Conservation (phyloP, 768 basidiomycete species). For the Tremella yokohamensis region DNA sequence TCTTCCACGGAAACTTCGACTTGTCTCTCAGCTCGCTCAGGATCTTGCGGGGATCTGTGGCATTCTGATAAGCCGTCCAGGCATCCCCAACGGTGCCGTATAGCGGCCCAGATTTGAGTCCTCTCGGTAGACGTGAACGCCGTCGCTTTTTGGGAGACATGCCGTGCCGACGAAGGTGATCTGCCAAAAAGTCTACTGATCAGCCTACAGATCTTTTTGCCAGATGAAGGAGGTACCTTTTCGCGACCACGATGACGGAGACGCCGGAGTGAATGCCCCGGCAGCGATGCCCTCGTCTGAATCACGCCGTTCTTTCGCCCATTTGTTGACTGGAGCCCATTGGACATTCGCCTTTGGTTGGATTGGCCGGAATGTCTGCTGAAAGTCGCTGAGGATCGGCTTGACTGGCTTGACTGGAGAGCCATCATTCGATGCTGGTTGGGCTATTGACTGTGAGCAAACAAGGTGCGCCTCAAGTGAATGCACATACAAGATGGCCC, state of each 20-base stretch:
- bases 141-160: not conserved
- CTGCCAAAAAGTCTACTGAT: conserved; percentile 24
- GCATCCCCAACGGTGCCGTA: conserved; percentile 35
- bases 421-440: not conserved
- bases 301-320: conserved; percentile 11
- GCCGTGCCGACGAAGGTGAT: conserved; percentile 23
- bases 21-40: conserved; percentile 64
- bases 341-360: conserved; percentile 30
- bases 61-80: conserved; percentile 57
- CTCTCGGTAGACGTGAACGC: conserved; percentile 18
- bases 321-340: conserved; percentile 39
- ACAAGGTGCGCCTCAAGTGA: not conserved
- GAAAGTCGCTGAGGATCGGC: conserved; percentile 32
- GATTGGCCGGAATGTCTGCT: conserved; percentile 35
- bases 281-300: not conserved
- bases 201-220: not conserved
- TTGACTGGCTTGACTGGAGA: not conserved
- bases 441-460: conserved; percentile 9
- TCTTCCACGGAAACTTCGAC: conserved; percentile 66
- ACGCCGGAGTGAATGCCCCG: too few species aligned
- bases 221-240: not conserved
- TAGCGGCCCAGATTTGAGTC: conserved; percentile 34
- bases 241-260: not conserved
- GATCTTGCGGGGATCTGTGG: conserved; percentile 63
- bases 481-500: conserved; percentile 32